These are phyloP conservation scores for Melaleuca alternifolia DNA, from an alignment of 345 rosid genomes.

Conservation along the genomic window DNA sequence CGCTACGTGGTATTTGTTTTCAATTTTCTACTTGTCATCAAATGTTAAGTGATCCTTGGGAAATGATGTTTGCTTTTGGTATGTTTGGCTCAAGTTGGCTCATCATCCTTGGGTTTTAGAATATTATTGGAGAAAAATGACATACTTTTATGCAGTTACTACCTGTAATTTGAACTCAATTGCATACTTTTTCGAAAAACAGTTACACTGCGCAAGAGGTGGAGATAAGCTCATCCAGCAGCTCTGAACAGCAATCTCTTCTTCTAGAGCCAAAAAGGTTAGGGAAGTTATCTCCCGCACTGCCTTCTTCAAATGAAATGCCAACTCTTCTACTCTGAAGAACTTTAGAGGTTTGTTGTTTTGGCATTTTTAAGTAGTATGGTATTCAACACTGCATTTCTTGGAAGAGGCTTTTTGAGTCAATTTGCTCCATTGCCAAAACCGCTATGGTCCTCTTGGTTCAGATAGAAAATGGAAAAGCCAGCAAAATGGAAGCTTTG, in stretches of 20 bases:
- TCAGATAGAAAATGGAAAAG: background rate
- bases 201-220: conserved; percentile 45
- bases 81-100: background rate
- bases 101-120: background rate
- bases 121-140: background rate
- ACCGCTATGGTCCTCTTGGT: background rate
- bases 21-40: background rate
- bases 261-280: conserved; percentile 55
- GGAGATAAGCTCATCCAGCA: conserved; percentile 34
- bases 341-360: background rate
- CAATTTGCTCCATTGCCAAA: background rate
- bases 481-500: background rate
- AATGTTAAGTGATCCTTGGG: background rate
- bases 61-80: background rate
- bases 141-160: background rate
- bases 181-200: conserved; percentile 8
- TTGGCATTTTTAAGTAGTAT: background rate
- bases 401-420: background rate
- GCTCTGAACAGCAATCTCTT: conserved; percentile 33
- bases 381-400: background rate
- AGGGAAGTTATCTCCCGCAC: background rate
- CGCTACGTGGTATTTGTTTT: background rate
- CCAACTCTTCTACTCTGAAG: background rate
- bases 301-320: background rate
- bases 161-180: background rate